Base-by-base conservation (phyloP, 139 green algal species). In the Bryopsis sp. region DNA sequence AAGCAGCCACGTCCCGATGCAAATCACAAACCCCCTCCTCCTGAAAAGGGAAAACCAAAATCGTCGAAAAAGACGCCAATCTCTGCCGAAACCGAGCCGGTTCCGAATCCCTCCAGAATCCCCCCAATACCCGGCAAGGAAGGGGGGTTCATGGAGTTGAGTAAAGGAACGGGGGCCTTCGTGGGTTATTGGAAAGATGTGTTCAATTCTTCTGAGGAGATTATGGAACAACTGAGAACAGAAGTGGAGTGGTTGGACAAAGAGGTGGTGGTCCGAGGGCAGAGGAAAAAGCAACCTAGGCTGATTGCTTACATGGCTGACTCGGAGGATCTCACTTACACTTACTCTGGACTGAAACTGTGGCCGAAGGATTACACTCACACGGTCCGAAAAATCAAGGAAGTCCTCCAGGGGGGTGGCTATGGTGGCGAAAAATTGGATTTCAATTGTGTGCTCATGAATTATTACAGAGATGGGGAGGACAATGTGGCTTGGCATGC, bases 401-500 rank as follows among this genome's bases (percentile, higher is more conserved):
- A 84, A 58, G 6, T 43, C 33, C 34, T 74, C 32, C 33, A 72
- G 5, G 65, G 62, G 19, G 39, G 34, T 4, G 60, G 11, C 39
- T n/a, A n/a, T n/a, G n/a, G n/a, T n/a, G n/a, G n/a, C n/a, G n/a
- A n/a, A n/a, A 50, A 50, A 15, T 26, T 15, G 11, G 11, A 11
- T 50, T 90, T 84, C 76, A 83, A 88, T 72, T 77, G 59, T 26
- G 81, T 74, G 58, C 67, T 89, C 57, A 74, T 87, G 8, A 89
- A 87, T 31, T 50, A 74, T 24, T 89, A 89, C 59, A 72, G 80
- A 2, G 46, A 72, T 58, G 83, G 83, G 24, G 54, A 33, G 3
- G 76, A 89, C 64, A 33, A 73, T 38, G 60, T 87, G 39, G 61
- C 58, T 0, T 89, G 81, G 81, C 84, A 90, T 68, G 72, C 72